A percentile compares a stretch with the other conserved stretches of the same genome.
These are phyloP conservation scores for Trichocomaceae sp. DNA, from an alignment of 2,329 filamentous ascomycete genomes.

Conservation along the genomic window DNA sequence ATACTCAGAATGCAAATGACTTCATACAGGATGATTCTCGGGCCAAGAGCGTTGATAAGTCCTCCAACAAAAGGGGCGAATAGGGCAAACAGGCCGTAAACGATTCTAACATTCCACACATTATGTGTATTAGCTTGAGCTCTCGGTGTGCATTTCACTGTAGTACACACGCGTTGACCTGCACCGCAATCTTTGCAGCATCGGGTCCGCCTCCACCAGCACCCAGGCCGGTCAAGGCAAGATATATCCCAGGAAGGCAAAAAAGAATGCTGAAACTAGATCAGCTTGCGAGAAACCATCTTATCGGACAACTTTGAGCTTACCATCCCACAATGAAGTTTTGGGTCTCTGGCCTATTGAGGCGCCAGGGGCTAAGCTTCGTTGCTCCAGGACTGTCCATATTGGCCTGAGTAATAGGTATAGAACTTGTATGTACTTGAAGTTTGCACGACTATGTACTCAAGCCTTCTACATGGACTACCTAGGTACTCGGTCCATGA, in stretches of 20 bases:
- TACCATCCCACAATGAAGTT: conserved; percentile 16
- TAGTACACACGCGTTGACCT: conserved; percentile 15
- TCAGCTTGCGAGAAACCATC: no score
- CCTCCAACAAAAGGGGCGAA: conserved; percentile 18
- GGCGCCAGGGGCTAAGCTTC: not conserved
- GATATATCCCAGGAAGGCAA: conserved; percentile 20
- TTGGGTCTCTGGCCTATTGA: conserved; percentile 33
- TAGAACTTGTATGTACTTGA: not conserved
- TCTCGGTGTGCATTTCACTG: not conserved
- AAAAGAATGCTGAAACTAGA: conserved; percentile 13
- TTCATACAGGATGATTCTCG: conserved; percentile 13
- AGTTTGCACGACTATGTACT: not conserved
- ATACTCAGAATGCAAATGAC: not conserved
- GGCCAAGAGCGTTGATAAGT: conserved; percentile 16
- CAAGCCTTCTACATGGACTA: not conserved
- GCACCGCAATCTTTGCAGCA: conserved; percentile 15
- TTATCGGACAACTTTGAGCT: no score
- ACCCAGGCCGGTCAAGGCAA: conserved; percentile 19
- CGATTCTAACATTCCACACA: conserved; percentile 3
- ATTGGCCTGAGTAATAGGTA: not conserved
- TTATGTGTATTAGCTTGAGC: not conserved
- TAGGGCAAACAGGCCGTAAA: conserved; percentile 16
- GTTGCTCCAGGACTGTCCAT: not conserved
- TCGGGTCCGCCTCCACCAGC: conserved; percentile 19
- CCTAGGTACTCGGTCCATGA: not conserved